Conservation (phyloP, 305 asterid species). For the Caryopteris hybrid region DNA sequence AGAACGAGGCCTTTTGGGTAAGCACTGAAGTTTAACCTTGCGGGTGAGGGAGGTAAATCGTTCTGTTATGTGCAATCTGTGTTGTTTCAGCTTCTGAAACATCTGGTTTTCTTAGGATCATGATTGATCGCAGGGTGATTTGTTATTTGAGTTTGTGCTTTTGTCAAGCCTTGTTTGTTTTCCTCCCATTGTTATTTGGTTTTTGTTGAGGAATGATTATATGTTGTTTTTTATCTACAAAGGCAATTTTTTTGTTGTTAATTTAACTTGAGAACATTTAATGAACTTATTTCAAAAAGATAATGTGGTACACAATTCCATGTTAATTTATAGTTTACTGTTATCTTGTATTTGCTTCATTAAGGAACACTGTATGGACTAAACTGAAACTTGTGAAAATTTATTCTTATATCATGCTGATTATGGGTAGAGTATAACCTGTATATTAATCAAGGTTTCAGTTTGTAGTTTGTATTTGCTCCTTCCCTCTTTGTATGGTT, state of each 20-base stretch:
- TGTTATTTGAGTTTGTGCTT: not conserved
- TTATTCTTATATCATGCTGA: not conserved
- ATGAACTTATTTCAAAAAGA: not conserved
- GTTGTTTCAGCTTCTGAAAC: slow-evolving; percentile 4
- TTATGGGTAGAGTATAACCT: not conserved
- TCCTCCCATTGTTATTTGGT: not conserved
- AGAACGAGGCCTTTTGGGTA: no score
- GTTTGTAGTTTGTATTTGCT: no score
- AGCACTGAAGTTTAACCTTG: no score
- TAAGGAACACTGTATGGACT: not conserved
- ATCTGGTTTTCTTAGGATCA: not conserved
- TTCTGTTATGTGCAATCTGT: not conserved
- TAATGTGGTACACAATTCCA: slow-evolving; percentile 1
- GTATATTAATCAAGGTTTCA: not conserved
- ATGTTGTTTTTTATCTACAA: not conserved
- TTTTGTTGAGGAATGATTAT: not conserved
- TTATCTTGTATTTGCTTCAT: not conserved
- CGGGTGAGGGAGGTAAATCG: no score
- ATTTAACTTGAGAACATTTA: not conserved
- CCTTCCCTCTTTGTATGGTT: not conserved
- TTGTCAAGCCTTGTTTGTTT: not conserved
- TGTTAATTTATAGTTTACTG: not conserved
- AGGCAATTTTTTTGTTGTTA: not conserved
- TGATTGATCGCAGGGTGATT: slow-evolving; percentile 3
- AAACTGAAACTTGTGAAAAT: not conserved